Percentiles rank a stretch among this genome's conserved stretches.
Evolutionary conservation across 2,329 filamentous ascomycete genomes (phyloP).

Genomic region (Colletotrichum sp.): DNA sequence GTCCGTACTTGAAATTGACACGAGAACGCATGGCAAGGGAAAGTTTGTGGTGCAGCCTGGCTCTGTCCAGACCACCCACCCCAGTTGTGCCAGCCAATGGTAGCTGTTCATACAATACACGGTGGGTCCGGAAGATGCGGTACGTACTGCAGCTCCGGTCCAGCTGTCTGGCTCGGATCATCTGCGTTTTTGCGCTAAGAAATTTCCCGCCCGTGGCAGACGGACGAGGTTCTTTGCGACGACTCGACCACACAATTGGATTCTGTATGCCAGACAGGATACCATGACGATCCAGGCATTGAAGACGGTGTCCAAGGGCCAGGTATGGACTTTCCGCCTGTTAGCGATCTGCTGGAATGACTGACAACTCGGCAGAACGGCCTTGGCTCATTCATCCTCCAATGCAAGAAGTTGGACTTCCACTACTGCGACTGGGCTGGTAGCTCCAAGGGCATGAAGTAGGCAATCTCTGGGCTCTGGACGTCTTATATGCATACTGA

Average conservation of each 20-base stretch:
- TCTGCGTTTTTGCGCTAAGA: constrained; percentile 16
- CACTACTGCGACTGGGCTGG: constrained; percentile 98
- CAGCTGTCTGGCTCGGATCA: background rate
- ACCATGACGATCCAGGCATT: constrained; percentile 62
- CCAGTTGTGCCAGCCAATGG: constrained; percentile 1
- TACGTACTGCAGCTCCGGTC: constrained; percentile 9
- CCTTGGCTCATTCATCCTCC: constrained; percentile 93
- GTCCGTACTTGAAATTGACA: constrained; percentile 11
- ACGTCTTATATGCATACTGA: constrained; percentile 27
- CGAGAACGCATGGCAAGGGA: background rate
- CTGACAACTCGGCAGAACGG: constrained; percentile 72
- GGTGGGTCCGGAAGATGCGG: background rate
- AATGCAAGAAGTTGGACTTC: constrained; percentile 95
- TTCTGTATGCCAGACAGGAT: constrained; percentile 7
- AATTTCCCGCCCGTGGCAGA: constrained; percentile 10
- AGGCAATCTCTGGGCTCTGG: constrained; percentile 24
- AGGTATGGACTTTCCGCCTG: constrained; percentile 43
- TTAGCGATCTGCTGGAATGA: too few relatives aligned
- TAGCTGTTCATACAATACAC: background rate
- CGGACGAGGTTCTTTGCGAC: constrained; percentile 3
- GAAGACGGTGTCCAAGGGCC: constrained; percentile 56
- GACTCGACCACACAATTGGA: background rate
- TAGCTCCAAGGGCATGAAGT: constrained; percentile 96
- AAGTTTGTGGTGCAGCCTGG: constrained; percentile 18
- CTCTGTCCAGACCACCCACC: background rate